Evolutionary conservation across 1,284 basidiomycete species (phyloP), one percentile per base, ranked within the genome.

Genomic region (Athelia sp.): DNA sequence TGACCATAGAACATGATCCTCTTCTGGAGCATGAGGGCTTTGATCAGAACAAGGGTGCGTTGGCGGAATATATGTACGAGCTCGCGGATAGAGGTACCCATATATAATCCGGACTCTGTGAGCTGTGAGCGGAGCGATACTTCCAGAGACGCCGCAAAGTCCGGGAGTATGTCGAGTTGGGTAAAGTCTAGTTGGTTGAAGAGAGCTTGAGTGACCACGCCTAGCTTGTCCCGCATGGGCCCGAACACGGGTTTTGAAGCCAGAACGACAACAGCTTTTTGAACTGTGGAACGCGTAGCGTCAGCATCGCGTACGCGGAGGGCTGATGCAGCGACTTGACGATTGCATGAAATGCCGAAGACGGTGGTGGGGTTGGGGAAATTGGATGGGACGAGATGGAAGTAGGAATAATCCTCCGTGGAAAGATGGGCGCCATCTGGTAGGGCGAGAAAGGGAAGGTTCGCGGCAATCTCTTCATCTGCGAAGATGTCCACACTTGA

Each of bases 1-100:
- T 98, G 94, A 8, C 96, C 96, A 59, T 84, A 97, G 64, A 99
- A 94, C 86, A 99, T 91, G 54, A 98, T 89, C 92, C 87, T 78
- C 67, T 91, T 91, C 65, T 99, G 96, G 24, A 99, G 72, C 65
- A 99, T 88, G 9, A 99, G 70, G 15, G 97, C 85, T 65, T 99
- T 99, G 54, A 99, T 78, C n/a, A 99, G 74, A 36, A 93, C 75
- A n/a, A 99, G 72, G 0, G 94, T 93, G 56, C 90, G 86, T 69
- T 97, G 91, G 40, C 96, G 82, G 76, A 98, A 98, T 50, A 87
- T 89, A 65, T 95, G 91, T 0, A 99, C 84, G 10, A 99, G 79
- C 60, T 98, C 93, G 40, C 95, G 84, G 53, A 84, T 86, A 21
- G 34, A 60, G 77, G 48, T 62, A 85, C 90, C 92, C 86, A 95